Base-by-base conservation (phyloP, 1,284 basidiomycete genomes). In the Trametes pubescens region DNA sequence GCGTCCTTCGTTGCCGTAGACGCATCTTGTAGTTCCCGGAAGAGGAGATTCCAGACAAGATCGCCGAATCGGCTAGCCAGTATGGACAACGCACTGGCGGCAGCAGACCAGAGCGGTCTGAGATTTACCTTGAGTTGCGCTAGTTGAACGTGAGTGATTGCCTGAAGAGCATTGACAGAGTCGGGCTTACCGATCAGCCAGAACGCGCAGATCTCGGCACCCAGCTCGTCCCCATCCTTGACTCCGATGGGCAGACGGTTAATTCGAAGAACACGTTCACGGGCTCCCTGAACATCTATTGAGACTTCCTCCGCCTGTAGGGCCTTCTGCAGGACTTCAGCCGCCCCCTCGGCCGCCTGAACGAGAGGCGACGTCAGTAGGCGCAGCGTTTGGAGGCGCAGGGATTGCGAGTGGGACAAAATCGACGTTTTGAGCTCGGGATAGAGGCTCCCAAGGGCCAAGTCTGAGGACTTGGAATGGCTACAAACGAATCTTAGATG, bases 51-150 rank as follows among this genome's bases (percentile, higher is more conserved):
- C 96, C 96, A 98, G 0, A 95, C 85, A 0, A 83, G 65, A 67
- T 93, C 88, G 0, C 86, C 88, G 65, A 89, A 88, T 22, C 84
- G 78, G 37, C 83, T 80, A 0, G 86, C 78, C 40, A 95, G 75
- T 0, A 81, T 78, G 0, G 86, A 83, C 1, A 98, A 77, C 0
- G 92, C 89, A 8, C 84, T 83, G 18, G 88, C 84, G 1, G 94
- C 87, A n/a, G 95, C 91, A 6, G 86, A 84, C 92, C 95, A 99
- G 13, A 97, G 72, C 0, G 96, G 96, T 37, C 93, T 86, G 51
- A 98, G 80, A 75, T 95, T 95, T 69, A 98, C 91, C 78, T 98
- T 98, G 53, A 98, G 80, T 75, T 98, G 95, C 2, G 91, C 93
- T 88, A 68, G n/a, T 43, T 70, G 44, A 40, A 60, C 44, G 69